Evolutionary conservation across 495 filamentous ascomycete genomes (phyloP), one percentile per base, ranked within the genome.

Genomic region (Xylaria cubensis): DNA sequence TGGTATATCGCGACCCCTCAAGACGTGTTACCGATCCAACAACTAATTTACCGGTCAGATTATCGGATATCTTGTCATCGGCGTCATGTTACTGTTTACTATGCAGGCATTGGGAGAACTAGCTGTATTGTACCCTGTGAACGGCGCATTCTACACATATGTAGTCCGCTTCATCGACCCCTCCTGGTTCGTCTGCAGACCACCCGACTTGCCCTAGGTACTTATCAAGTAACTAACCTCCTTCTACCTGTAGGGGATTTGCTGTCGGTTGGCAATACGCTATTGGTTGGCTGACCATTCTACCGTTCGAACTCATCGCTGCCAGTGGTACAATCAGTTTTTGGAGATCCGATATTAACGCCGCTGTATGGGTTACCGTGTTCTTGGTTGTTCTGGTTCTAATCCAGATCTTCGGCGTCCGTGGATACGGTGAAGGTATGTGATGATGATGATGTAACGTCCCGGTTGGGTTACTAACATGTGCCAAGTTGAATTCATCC

Each of bases 191-290:
- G 79, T 44, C 29, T 36, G n/a, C 51, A 5, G 19, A 19, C 4
- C 10, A 44, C 21, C 8, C 55, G 17, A 12, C 24, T 53, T 48
- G n/a, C 42, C 21, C 48, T 68, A 36, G 32, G n/a, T 24, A 46
- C 55, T 24, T 66, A 66, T n/a, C 1, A 39, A 36, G 1, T 10
- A 3, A 6, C 70, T 72, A 51, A 72, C 10, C 32, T 24, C 24
- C 0, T 41, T 36, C 3, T 53, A 10, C 10, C 5, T 50, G 9
- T 29, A 82, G 81, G 81, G 92, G 93, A 21, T 94, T 95, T 75
- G 90, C 92, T 66, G 92, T 94, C 82, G 93, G 93, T 29, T 92
- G 90, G 90, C 85, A 91, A 75, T 93, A 92, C 72, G 86, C 87
- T 48, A 82, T 91, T 39, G 79, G 82, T 29, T 92, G 90, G 90